Base-by-base conservation (phyloP, 805 yeast species). In the Kurtzmaniella cleridarum region DNA sequence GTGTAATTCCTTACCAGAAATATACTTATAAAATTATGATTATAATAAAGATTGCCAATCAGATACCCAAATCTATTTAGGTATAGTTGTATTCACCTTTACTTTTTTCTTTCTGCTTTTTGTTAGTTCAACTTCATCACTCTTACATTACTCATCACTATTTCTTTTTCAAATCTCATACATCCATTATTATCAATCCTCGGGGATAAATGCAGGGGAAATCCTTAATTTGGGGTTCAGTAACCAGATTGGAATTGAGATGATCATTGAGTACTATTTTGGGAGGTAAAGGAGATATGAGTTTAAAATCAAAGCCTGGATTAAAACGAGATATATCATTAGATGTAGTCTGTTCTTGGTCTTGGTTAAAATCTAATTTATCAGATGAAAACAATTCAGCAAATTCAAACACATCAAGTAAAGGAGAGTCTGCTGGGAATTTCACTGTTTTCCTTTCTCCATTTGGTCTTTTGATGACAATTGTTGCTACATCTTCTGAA, bases 381-480 rank as follows among this genome's bases (percentile, higher is more conserved):
- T 42, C 43, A 5, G 49, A 55, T 11, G 55, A 38, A 12, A 49
- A 35, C 37, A 66, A 41, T 42, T 64, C 71, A 12, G 66, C 67
- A 36, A 56, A 65, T 17, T 50, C 48, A 38, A 61, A 67, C 1
- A 68, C 47, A 39, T 61, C 66, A 20, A 53, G 59, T 3, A 68
- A 50, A 2, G 41, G 45, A 34, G 42, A 40, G 5, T 51, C 55
- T 5, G 59, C 54, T 1, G 71, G 67, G 46, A 66, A 65, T 23
- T 41, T 46, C 12, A 54, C 40, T 0, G 64, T 60, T 5, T 77
- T 54, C 42, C 96, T 73, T 35, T 66, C 67, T 2, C 95, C 95
- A 42, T 69, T 62, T 1, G 73, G 73, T 30, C 86, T 54, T 46
- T 91, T 73, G 8, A 91, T 73, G 1, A 93, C 90, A 2, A 91